These are phyloP conservation scores for Monilinia polystroma DNA, from an alignment of 2,329 filamentous ascomycete species.

Conservation along the genomic window DNA sequence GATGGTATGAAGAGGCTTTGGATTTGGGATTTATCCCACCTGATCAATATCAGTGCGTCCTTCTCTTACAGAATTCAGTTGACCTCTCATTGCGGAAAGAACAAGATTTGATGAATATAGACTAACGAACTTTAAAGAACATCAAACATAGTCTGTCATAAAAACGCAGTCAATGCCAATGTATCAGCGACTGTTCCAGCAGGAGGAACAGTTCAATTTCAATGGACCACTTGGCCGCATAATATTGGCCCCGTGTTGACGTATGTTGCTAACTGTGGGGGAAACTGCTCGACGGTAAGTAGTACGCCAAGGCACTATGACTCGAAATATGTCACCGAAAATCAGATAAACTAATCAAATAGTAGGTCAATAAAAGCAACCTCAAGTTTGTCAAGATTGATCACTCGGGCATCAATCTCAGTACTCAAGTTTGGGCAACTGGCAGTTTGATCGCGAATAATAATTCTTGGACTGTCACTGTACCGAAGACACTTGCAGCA, in stretches of 20 bases:
- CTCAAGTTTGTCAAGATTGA: conserved; percentile 21
- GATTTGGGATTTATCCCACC: conserved; percentile 54
- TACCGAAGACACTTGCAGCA: conserved; percentile 14
- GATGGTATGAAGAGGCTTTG: conserved; percentile 47
- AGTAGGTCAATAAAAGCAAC: conserved; percentile 4
- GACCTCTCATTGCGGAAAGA: too few relatives aligned
- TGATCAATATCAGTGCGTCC: conserved; percentile 41
- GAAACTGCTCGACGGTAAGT: conserved; percentile 42
- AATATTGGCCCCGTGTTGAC: conserved; percentile 44
- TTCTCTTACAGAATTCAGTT: neutral
- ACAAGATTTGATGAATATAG: neutral
- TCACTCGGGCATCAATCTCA: conserved; percentile 8
- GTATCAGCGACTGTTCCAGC: conserved; percentile 47
- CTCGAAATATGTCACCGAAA: too few relatives aligned
- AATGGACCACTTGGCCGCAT: conserved; percentile 52
- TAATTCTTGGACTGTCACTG: conserved; percentile 14
- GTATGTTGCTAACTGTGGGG: conserved; percentile 39
- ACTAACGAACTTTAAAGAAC: conserved; percentile 16
- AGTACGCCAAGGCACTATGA: too few relatives aligned
- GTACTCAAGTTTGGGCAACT: conserved; percentile 14
- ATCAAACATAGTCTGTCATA: conserved; percentile 52
- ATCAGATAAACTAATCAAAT: neutral
- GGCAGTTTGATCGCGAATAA: conserved; percentile 15
- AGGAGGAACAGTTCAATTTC: conserved; percentile 48
- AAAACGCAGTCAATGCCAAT: conserved; percentile 44